A percentile compares a stretch with the other conserved stretches of the same genome.
Evolutionary conservation across 768 basidiomycete genomes (phyloP).

Genomic region (Amanita exitialis): DNA sequence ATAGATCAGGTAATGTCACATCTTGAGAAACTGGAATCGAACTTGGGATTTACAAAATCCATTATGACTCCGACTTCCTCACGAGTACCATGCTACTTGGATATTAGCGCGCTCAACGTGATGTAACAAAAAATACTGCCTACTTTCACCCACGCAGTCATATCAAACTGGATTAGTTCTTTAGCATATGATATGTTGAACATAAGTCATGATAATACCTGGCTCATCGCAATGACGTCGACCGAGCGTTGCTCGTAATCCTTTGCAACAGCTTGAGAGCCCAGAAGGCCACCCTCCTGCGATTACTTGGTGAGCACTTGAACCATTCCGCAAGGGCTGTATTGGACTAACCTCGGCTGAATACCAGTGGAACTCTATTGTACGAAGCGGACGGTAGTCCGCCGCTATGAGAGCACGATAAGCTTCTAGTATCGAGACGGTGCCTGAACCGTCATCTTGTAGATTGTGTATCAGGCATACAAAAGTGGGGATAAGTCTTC

Average conservation of each 20-base stretch:
- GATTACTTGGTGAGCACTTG: neutral
- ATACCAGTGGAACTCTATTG: conserved; percentile 81
- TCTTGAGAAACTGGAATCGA: conserved; percentile 22
- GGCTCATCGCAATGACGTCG: conserved; percentile 76
- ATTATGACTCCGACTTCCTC: conserved; percentile 81
- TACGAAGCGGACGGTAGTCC: conserved; percentile 54
- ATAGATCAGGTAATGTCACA: conserved; percentile 1
- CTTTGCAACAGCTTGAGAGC: conserved; percentile 82
- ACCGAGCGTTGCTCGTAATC: conserved; percentile 54
- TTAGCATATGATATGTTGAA: conserved; percentile 8
- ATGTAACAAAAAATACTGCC: conserved; percentile 13
- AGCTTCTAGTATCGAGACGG: conserved; percentile 71
- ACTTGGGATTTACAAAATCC: conserved; percentile 61
- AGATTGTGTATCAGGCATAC: conserved; percentile 10
- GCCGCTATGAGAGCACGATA: conserved; percentile 63
- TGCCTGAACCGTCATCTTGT: conserved; percentile 68
- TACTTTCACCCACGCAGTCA: conserved; percentile 93
- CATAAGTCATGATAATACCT: conserved; percentile 31
- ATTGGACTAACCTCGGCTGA: conserved; percentile 52
- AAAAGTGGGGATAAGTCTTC: conserved; percentile 11
- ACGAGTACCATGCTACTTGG: conserved; percentile 44
- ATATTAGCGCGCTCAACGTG: conserved; percentile 9
- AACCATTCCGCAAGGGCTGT: neutral
- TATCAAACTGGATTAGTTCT: conserved; percentile 53
- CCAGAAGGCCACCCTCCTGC: conserved; percentile 77